These are phyloP conservation scores for Alternaria longipes DNA, from an alignment of 2,329 filamentous ascomycete species.

Conservation along the genomic window DNA sequence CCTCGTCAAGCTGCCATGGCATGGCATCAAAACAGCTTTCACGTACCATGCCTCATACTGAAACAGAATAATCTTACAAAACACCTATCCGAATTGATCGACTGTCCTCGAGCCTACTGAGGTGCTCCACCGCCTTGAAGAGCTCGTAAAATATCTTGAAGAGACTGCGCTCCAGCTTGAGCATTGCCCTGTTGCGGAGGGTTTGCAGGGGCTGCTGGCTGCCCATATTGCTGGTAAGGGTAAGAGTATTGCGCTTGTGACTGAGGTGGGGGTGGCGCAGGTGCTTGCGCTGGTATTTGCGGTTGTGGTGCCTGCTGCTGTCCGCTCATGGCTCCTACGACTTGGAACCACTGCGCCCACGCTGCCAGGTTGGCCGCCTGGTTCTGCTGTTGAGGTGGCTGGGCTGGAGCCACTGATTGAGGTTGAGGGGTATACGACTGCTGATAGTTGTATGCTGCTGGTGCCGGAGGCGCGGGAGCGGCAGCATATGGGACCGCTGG, in stretches of 20 bases:
- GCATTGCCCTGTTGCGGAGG: conserved; percentile 28
- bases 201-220: conserved; percentile 31
- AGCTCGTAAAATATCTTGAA: conserved; percentile 45
- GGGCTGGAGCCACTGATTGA: conserved; percentile 4
- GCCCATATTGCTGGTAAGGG: conserved; percentile 36
- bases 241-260: conserved; percentile 36
- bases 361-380: conserved; percentile 41
- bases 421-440: conserved; percentile 25
- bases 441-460: conserved; percentile 27
- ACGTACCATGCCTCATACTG: conserved; percentile 10
- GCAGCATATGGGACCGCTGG: conserved; percentile 27
- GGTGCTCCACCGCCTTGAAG: conserved; percentile 34
- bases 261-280: conserved; percentile 34
- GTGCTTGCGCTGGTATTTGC: conserved; percentile 28
- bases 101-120: conserved; percentile 1
- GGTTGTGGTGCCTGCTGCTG: conserved; percentile 32
- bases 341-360: conserved; percentile 42
- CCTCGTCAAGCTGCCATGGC: not conserved
- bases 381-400: conserved; percentile 29
- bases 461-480: conserved; percentile 27
- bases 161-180: conserved; percentile 35
- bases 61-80: conserved; percentile 13
- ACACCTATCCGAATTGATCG: conserved; percentile 2
- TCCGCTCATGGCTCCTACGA: conserved; percentile 36
- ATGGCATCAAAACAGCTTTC: not conserved